Percentiles rank a stretch among this genome's conserved stretches.
phyloP scores from a whole-genome alignment of 495 filamentous ascomycete species.

The Darksidea phi region DNA sequence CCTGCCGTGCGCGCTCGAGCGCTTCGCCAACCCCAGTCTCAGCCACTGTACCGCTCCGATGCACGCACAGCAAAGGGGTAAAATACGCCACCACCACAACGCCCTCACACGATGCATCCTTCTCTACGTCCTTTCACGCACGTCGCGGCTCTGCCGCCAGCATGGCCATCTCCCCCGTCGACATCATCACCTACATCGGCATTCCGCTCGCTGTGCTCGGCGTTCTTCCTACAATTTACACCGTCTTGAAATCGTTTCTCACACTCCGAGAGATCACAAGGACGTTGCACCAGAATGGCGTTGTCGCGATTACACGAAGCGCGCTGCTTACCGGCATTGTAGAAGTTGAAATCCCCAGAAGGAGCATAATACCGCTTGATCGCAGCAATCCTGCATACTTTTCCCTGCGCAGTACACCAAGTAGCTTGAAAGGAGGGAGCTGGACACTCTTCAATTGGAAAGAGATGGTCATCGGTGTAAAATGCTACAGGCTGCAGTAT shows the following conservation, averaged over 20 bases:
- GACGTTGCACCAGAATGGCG: slow-evolving; percentile 52
- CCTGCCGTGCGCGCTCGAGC: background rate
- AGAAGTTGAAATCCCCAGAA: slow-evolving; percentile 64
- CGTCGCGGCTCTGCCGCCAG: background rate
- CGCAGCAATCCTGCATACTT: slow-evolving; percentile 58
- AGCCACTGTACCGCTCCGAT: background rate
- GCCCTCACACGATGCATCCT: background rate
- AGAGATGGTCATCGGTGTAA: slow-evolving; percentile 57
- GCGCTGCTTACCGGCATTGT: slow-evolving; percentile 64
- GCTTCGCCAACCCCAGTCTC: background rate
- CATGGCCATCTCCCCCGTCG: slow-evolving; percentile 36
- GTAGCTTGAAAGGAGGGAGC: slow-evolving; percentile 55
- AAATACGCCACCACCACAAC: background rate
- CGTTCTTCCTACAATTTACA: slow-evolving; percentile 68
- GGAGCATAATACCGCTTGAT: slow-evolving; percentile 60
- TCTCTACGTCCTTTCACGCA: background rate
- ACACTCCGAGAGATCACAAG: slow-evolving; percentile 58
- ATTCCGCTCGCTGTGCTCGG: slow-evolving; percentile 65
- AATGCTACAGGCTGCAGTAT: slow-evolving; percentile 62
- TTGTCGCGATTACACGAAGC: slow-evolving; percentile 58
- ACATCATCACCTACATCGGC: slow-evolving; percentile 58
- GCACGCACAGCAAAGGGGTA: background rate
- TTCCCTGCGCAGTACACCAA: slow-evolving; percentile 49
- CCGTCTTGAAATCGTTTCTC: slow-evolving; percentile 50
- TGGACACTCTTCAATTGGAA: slow-evolving; percentile 69